These are phyloP conservation scores for Daldinia decipiens DNA, from an alignment of 495 filamentous ascomycete species.

Conservation along the genomic window DNA sequence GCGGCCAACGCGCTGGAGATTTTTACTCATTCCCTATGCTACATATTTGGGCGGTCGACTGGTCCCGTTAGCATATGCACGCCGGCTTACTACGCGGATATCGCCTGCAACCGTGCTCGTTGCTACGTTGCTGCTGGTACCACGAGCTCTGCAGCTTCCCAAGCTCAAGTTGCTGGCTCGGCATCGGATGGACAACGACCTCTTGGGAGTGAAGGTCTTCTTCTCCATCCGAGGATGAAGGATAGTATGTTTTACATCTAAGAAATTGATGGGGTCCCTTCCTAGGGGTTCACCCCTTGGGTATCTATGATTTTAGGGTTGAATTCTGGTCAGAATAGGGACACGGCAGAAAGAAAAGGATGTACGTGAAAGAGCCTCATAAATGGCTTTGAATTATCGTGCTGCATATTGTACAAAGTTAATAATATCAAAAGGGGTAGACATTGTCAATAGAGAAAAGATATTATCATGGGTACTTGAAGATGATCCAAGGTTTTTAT, in stretches of 20 bases:
- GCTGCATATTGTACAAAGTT: too few relatives aligned
- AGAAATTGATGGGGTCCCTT: neutral
- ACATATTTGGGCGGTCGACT: conserved; percentile 72
- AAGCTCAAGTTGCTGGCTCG: conserved; percentile 14
- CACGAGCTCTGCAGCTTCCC: conserved; percentile 11
- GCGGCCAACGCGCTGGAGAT: conserved; percentile 63
- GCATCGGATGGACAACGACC: too few relatives aligned
- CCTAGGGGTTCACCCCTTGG: neutral
- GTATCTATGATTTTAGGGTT: neutral
- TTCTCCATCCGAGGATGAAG: conserved; percentile 57
- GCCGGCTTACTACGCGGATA: conserved; percentile 76
- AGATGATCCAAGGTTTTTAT: too few relatives aligned
- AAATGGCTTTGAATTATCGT: too few relatives aligned
- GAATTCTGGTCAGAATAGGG: neutral
- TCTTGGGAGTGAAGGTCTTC: conserved; percentile 19
- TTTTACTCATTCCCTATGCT: conserved; percentile 72
- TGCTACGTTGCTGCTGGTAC: conserved; percentile 62
- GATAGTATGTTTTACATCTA: conserved; percentile 78
- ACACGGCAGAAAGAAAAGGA: too few relatives aligned
- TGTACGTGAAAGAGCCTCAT: too few relatives aligned
- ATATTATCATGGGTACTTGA: too few relatives aligned
- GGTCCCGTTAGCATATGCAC: conserved; percentile 72
- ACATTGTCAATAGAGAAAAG: too few relatives aligned
- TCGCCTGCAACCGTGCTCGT: conserved; percentile 69
- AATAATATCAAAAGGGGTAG: too few relatives aligned